Conservation (phyloP, 768 basidiomycete species). For the Strobilomyces confusus region DNA sequence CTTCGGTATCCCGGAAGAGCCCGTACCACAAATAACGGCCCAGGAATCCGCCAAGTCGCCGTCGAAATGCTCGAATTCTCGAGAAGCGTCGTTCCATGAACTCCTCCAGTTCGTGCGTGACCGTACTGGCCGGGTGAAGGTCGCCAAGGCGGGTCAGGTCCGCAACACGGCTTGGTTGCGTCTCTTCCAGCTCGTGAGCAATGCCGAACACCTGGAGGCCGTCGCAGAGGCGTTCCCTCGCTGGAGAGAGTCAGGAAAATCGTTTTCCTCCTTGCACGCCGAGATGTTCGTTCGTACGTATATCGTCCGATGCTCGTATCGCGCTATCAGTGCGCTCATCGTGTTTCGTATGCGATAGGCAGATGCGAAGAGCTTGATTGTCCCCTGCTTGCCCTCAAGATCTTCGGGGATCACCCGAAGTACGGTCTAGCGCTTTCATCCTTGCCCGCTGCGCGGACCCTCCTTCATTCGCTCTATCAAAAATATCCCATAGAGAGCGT, state of each 20-base stretch:
- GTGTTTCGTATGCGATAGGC: slow-evolving; percentile 33
- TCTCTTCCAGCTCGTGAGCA: slow-evolving; percentile 47
- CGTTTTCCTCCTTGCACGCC: slow-evolving; percentile 37
- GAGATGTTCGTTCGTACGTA: slow-evolving; percentile 56
- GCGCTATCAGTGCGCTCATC: not conserved
- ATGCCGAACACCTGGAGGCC: slow-evolving; percentile 45
- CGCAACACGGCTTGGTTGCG: slow-evolving; percentile 47
- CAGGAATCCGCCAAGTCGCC: not conserved
- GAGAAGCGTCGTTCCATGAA: slow-evolving; percentile 22
- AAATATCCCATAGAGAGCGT: slow-evolving; percentile 44
- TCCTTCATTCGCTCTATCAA: slow-evolving; percentile 53
- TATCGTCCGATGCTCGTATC: not conserved
- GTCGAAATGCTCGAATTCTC: not conserved
- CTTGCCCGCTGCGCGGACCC: slow-evolving; percentile 47
- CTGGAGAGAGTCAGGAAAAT: slow-evolving; percentile 44
- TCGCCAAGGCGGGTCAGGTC: slow-evolving; percentile 34
- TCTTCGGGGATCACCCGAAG: slow-evolving; percentile 60
- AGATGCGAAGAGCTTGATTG: slow-evolving; percentile 59
- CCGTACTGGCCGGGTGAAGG: slow-evolving; percentile 27
- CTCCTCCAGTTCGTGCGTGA: slow-evolving; percentile 27
- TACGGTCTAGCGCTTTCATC: slow-evolving; percentile 51
- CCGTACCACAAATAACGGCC: not conserved
- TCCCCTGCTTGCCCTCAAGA: slow-evolving; percentile 52
- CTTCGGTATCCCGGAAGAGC: slow-evolving; percentile 6
- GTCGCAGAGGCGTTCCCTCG: slow-evolving; percentile 45